A percentile compares a stretch with the other conserved stretches of the same genome.
Evolutionary conservation across 192 early-diverging fungal species (phyloP).

Genomic region (Rhizophagus clarus): DNA sequence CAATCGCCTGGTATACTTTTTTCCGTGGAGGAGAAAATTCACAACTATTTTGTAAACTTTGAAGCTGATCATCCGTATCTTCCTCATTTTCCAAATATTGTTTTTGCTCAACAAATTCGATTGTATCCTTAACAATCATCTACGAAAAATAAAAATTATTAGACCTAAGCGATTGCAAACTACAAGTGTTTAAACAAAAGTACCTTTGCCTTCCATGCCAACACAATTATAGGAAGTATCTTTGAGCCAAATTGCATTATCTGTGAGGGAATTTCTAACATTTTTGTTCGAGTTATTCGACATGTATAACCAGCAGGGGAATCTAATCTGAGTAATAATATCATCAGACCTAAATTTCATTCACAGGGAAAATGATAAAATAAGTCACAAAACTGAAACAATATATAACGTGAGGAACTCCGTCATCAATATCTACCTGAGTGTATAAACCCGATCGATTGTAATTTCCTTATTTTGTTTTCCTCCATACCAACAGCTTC

Average conservation of each 20-base stretch:
- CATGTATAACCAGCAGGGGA: constrained; percentile 24
- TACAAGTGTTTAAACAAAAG: background rate
- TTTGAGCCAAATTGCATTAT: constrained; percentile 4
- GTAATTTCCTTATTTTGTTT: constrained; percentile 8
- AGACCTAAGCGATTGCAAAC: background rate
- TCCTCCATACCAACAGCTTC: constrained; percentile 3
- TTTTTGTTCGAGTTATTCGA: constrained; percentile 16
- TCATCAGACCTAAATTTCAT: constrained; percentile 23
- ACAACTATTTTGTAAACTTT: constrained; percentile 8
- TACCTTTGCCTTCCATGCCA: constrained; percentile 32
- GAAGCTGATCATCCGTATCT: background rate
- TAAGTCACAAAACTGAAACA: background rate
- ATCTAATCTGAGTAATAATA: constrained; percentile 26
- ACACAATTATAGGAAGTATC: background rate
- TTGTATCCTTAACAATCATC: background rate
- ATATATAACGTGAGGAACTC: background rate
- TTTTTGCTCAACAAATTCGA: background rate
- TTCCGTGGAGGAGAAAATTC: background rate
- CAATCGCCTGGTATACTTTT: background rate
- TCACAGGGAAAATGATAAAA: constrained; percentile 12
- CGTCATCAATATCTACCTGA: constrained; percentile 18
- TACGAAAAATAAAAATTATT: constrained; percentile 2
- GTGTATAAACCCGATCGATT: constrained; percentile 29
- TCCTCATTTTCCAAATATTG: background rate
- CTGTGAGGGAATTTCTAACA: constrained; percentile 11